Percentiles rank a stretch among this genome's conserved stretches.
These are phyloP conservation scores for Malus hybrid DNA, from an alignment of 331 rosid genomes.

Conservation along the genomic window DNA sequence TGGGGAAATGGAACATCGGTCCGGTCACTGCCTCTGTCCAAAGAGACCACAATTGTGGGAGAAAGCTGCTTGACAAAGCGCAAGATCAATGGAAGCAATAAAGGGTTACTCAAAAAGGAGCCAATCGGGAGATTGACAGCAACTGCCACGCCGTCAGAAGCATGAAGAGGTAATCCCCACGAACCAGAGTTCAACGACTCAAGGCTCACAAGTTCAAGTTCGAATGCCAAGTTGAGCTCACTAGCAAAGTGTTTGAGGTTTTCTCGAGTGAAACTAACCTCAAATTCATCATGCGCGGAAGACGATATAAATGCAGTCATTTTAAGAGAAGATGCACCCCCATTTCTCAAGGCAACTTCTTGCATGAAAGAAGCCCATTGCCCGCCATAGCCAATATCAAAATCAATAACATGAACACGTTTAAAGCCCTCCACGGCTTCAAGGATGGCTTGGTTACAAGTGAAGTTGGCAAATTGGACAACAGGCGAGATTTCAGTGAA, in stretches of 20 bases:
- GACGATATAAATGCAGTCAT: slow-evolving; percentile 68
- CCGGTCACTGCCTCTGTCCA: slow-evolving; percentile 59
- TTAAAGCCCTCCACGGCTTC: slow-evolving; percentile 67
- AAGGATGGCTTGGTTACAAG: slow-evolving; percentile 77
- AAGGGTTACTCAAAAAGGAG: slow-evolving; percentile 35
- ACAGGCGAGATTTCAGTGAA: slow-evolving; percentile 84
- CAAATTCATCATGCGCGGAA: slow-evolving; percentile 46
- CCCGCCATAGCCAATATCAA: slow-evolving; percentile 83
- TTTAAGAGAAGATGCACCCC: slow-evolving; percentile 49
- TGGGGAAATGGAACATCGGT: slow-evolving; percentile 51
- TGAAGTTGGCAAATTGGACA: slow-evolving; percentile 77
- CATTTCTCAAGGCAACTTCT: slow-evolving; percentile 62
- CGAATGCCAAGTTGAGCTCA: slow-evolving; percentile 57
- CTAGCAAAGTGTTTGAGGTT: slow-evolving; percentile 63
- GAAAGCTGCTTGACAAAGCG: slow-evolving; percentile 63
- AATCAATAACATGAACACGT: slow-evolving; percentile 58
- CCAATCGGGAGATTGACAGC: slow-evolving; percentile 62
- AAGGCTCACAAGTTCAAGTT: slow-evolving; percentile 47
- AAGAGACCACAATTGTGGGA: slow-evolving; percentile 65
- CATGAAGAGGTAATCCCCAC: slow-evolving; percentile 52
- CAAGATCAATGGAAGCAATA: slow-evolving; percentile 47
- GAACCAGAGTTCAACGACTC: slow-evolving; percentile 51
- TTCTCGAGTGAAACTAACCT: slow-evolving; percentile 67
- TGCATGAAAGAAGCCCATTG: slow-evolving; percentile 94
- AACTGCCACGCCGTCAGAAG: slow-evolving; percentile 49